Evolutionary conservation across 139 green algal genomes (phyloP).

Genomic region (Astrephomene gubernaculifera): DNA sequence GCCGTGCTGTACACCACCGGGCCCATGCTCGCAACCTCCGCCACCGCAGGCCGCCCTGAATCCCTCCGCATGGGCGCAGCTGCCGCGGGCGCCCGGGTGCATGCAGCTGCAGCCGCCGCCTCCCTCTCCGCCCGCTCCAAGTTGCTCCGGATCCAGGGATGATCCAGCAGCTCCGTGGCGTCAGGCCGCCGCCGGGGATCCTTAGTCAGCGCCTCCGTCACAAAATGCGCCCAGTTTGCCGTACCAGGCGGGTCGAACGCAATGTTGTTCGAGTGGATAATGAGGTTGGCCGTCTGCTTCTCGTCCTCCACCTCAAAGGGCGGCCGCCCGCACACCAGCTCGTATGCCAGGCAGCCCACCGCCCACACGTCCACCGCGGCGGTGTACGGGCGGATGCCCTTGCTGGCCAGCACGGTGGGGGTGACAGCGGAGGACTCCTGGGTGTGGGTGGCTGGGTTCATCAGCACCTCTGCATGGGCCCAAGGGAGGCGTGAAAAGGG

Average conservation of each 20-base stretch:
- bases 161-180: slow-evolving; percentile 73
- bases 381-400: slow-evolving; percentile 76
- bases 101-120: neutral
- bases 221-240: slow-evolving; percentile 65
- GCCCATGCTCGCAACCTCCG: too few relatives aligned
- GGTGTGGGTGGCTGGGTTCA: slow-evolving; percentile 68
- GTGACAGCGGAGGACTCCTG: slow-evolving; percentile 67
- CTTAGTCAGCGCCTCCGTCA: slow-evolving; percentile 70
- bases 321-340: slow-evolving; percentile 79
- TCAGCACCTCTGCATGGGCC: slow-evolving; percentile 68
- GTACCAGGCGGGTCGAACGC: slow-evolving; percentile 50
- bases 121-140: neutral
- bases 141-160: slow-evolving; percentile 70
- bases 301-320: slow-evolving; percentile 80
- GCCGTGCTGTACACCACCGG: too few relatives aligned
- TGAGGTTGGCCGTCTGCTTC: slow-evolving; percentile 78
- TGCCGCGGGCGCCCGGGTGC: too few relatives aligned
- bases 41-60: too few relatives aligned
- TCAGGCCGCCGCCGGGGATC: slow-evolving; percentile 70
- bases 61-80: too few relatives aligned
- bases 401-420: slow-evolving; percentile 44
- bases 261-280: slow-evolving; percentile 78
- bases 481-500: too few relatives aligned
- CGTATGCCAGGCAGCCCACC: slow-evolving; percentile 86
- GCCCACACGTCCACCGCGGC: slow-evolving; percentile 83